phyloP scores from a whole-genome alignment of 495 filamentous ascomycete species.

The Podospora sp. region DNA sequence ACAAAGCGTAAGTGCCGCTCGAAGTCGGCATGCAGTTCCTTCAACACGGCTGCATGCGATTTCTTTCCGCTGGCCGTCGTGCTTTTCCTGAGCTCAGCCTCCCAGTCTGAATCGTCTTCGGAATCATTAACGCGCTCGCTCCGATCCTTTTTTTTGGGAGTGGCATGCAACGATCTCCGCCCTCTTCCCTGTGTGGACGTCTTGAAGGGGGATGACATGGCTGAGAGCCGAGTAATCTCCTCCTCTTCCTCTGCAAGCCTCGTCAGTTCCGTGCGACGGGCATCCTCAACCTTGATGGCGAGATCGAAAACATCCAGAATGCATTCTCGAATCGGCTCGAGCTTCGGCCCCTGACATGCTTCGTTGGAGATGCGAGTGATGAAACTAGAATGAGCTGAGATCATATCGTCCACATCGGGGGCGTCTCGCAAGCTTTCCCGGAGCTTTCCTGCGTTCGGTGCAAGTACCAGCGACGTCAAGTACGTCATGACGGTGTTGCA shows the following conservation, averaged over 20 bases:
- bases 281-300: conserved; percentile 52
- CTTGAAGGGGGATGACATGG: conserved; percentile 33
- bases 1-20: conserved; percentile 57
- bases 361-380: conserved; percentile 63
- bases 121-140: conserved; percentile 40
- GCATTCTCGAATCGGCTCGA: conserved; percentile 65
- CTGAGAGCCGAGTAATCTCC: conserved; percentile 40
- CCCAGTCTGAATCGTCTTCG: conserved; percentile 40
- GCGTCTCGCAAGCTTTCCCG: conserved; percentile 56
- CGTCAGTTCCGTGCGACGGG: conserved; percentile 43
- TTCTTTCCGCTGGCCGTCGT: conserved; percentile 29
- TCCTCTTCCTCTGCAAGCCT: conserved; percentile 43
- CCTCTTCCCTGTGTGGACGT: conserved; percentile 13
- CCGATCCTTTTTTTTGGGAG: conserved; percentile 22
- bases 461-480: conserved; percentile 70
- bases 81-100: conserved; percentile 1
- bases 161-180: conserved; percentile 7
- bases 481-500: conserved; percentile 73
- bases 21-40: conserved; percentile 50
- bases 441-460: conserved; percentile 57
- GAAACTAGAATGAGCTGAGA: conserved; percentile 66
- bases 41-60: conserved; percentile 43
- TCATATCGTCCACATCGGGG: conserved; percentile 81
- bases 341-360: conserved; percentile 64
- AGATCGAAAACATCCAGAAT: conserved; percentile 67